Evolutionary conservation across 1,284 basidiomycete species (phyloP).

Genomic region (Phellopilus nigrolimitatus): DNA sequence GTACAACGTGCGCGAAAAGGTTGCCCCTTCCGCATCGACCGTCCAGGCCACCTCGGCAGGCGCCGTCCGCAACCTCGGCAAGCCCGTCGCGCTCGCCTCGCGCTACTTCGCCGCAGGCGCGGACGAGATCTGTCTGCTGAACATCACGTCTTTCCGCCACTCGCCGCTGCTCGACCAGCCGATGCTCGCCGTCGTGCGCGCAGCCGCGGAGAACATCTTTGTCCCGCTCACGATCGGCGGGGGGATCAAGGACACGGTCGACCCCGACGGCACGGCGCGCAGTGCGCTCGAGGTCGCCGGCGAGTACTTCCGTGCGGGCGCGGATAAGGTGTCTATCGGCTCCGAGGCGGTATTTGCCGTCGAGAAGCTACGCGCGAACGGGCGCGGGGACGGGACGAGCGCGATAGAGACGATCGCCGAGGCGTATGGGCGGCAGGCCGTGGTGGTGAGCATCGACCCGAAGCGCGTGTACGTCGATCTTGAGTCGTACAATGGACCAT

Average conservation of each 20-base stretch:
- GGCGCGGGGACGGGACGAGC: constrained; percentile 66
- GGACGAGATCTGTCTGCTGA: constrained; percentile 96
- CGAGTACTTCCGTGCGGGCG: constrained; percentile 94
- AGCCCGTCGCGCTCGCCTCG: constrained; percentile 89
- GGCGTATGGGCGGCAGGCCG: constrained; percentile 93
- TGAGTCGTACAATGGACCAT: constrained; percentile 61
- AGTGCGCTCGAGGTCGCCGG: constrained; percentile 93
- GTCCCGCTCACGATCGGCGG: constrained; percentile 99
- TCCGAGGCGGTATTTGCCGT: constrained; percentile 94
- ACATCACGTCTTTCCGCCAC: constrained; percentile 98
- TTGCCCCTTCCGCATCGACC: constrained; percentile 23
- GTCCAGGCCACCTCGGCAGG: constrained; percentile 49
- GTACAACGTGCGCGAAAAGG: constrained; percentile 94
- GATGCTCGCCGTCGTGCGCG: constrained; percentile 93
- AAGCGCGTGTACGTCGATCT: constrained; percentile 81
- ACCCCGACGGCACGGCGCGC: constrained; percentile 89
- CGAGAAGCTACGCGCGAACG: constrained; percentile 65
- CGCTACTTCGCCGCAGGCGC: constrained; percentile 89
- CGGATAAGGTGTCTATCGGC: constrained; percentile 97
- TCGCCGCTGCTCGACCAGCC: constrained; percentile 95
- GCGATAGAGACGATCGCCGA: constrained; percentile 92
- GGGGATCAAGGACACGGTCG: constrained; percentile 94
- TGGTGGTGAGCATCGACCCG: constrained; percentile 97
- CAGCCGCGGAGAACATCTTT: constrained; percentile 87
- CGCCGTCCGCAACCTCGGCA: constrained; percentile 94